Conservation (phyloP, 257 asterid genomes). For the Penstemon davidsonii region DNA sequence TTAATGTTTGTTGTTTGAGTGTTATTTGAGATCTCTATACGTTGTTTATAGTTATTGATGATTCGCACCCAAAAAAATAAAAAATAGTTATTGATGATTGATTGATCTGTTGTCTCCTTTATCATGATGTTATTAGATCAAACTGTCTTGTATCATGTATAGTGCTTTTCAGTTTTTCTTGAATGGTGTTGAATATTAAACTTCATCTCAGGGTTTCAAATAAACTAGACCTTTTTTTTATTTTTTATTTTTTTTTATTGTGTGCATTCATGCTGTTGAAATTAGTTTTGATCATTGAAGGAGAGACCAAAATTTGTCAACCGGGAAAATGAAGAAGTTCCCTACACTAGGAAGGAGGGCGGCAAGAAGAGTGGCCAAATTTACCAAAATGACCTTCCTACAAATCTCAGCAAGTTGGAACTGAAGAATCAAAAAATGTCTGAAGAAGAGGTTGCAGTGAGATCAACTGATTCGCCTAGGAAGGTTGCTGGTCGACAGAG, state of each 20-base stretch:
- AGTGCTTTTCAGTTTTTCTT: background rate
- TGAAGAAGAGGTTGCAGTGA: slow-evolving; percentile 46
- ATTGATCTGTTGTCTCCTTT: background rate
- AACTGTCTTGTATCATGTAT: too few relatives aligned
- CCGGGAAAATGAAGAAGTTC: slow-evolving; percentile 75
- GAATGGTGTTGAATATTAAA: background rate
- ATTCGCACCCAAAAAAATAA: background rate
- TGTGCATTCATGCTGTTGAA: slow-evolving; percentile 10
- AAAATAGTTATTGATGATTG: background rate
- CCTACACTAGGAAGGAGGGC: slow-evolving; percentile 54
- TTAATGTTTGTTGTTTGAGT: background rate
- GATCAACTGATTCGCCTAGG: slow-evolving; percentile 52
- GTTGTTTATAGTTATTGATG: slow-evolving; percentile 3
- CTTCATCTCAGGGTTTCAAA: background rate
- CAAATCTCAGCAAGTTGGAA: slow-evolving; percentile 30
- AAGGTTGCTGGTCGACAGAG: slow-evolving; percentile 47
- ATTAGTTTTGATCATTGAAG: slow-evolving; percentile 30
- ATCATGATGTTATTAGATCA: too few relatives aligned
- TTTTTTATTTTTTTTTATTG: background rate
- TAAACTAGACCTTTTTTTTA: background rate
- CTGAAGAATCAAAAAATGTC: slow-evolving; percentile 39
- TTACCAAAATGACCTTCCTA: slow-evolving; percentile 50
- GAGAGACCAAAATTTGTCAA: slow-evolving; percentile 76
- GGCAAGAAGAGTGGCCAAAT: slow-evolving; percentile 41
- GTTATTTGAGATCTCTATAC: background rate